Conservation (phyloP, 73 alveolate species). For the Paramecium biaurelia region DNA sequence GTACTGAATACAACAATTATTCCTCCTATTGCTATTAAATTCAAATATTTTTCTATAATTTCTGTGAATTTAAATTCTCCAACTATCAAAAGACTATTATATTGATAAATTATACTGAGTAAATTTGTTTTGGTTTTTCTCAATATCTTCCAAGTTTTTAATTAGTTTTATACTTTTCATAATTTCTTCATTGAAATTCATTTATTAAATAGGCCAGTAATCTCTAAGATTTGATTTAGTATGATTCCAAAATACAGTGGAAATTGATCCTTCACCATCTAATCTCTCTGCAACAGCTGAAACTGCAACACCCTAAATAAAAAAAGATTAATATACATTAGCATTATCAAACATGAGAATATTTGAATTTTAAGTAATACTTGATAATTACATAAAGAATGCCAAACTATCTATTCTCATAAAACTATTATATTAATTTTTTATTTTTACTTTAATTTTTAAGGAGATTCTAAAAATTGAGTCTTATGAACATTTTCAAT, state of each 20-base stretch:
- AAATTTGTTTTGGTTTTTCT: background rate
- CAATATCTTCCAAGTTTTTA: background rate
- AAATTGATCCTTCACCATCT: constrained; percentile 14
- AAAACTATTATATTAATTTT: background rate
- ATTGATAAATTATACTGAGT: background rate
- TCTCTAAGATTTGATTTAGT: background rate
- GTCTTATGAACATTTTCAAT: background rate
- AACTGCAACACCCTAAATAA: background rate
- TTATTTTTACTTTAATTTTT: background rate
- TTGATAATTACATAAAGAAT: background rate
- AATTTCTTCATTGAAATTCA: background rate
- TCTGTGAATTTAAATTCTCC: constrained; percentile 9
- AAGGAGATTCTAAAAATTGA: background rate
- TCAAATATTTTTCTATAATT: background rate
- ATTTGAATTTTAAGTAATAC: background rate
- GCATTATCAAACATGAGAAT: background rate
- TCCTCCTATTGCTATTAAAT: background rate
- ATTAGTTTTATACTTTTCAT: background rate
- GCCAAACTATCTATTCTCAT: constrained; percentile 22
- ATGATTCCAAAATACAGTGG: background rate
- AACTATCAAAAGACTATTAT: constrained; percentile 6
- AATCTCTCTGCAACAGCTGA: constrained; percentile 11
- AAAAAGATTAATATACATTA: background rate
- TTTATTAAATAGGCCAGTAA: background rate
- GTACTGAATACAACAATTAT: background rate